Evolutionary conservation across 2,329 filamentous ascomycete species (phyloP).

Genomic region (Myriosclerotinia scirpicola): DNA sequence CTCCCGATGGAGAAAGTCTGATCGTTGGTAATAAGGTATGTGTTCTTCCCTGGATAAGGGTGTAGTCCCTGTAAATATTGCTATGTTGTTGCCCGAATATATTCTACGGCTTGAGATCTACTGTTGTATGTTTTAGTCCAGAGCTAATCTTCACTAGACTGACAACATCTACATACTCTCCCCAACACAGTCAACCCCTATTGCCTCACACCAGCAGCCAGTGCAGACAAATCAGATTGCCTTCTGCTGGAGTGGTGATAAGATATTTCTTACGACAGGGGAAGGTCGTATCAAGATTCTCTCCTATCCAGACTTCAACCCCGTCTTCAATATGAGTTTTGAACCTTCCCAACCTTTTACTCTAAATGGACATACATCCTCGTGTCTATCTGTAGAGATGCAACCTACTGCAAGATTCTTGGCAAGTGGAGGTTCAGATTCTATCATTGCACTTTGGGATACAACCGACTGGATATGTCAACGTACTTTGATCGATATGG

Average conservation of each 20-base stretch:
- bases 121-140: not conserved
- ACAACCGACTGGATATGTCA: conserved; percentile 75
- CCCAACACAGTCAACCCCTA: conserved; percentile 54
- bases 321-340: conserved; percentile 51
- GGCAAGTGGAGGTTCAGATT: conserved; percentile 74
- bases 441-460: conserved; percentile 75
- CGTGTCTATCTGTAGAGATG: conserved; percentile 66
- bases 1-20: conserved; percentile 66
- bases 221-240: conserved; percentile 70
- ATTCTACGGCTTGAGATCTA: too few relatives aligned
- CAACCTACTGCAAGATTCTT: conserved; percentile 71
- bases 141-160: conserved; percentile 45
- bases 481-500: conserved; percentile 67
- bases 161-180: conserved; percentile 64
- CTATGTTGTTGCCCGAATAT: not conserved
- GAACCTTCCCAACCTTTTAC: conserved; percentile 53
- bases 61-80: not conserved
- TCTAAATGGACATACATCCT: conserved; percentile 71
- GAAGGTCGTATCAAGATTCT: conserved; percentile 71
- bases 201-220: conserved; percentile 60
- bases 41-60: conserved; percentile 37
- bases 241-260: conserved; percentile 71
- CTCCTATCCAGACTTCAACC: conserved; percentile 63
- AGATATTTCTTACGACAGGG: conserved; percentile 68
- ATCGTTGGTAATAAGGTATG: conserved; percentile 72